phyloP scores from a whole-genome alignment of 768 basidiomycete genomes.

The Multifurca ochricompacta region DNA sequence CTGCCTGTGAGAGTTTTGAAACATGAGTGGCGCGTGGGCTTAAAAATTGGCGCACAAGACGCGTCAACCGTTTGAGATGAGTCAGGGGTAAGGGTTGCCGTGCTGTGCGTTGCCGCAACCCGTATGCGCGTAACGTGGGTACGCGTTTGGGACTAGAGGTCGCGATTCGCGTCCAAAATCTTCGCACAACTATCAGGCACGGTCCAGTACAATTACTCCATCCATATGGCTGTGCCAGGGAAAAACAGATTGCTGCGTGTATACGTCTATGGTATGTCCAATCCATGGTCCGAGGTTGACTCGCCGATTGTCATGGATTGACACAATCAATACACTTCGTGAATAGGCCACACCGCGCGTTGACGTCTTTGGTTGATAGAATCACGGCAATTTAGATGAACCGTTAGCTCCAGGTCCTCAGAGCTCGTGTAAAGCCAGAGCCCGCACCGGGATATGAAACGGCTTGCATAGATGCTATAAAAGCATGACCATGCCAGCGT shows the following conservation, averaged over 20 bases:
- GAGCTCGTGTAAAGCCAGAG: background rate
- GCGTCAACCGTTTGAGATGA: background rate
- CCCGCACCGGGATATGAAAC: slow-evolving; percentile 10
- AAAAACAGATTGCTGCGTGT: slow-evolving; percentile 7
- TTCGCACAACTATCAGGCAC: slow-evolving; percentile 3
- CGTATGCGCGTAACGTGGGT: slow-evolving; percentile 1
- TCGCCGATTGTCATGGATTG: slow-evolving; percentile 6
- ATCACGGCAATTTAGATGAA: slow-evolving; percentile 13
- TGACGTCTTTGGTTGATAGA: slow-evolving; percentile 9
- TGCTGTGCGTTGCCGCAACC: background rate
- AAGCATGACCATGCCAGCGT: background rate
- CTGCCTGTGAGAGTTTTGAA: background rate
- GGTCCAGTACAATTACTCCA: background rate
- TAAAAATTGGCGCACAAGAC: background rate
- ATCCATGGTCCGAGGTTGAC: slow-evolving; percentile 6
- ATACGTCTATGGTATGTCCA: background rate
- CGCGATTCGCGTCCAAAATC: slow-evolving; percentile 10
- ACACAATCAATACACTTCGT: slow-evolving; percentile 14
- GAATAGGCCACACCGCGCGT: background rate
- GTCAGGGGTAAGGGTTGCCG: slow-evolving; percentile 2
- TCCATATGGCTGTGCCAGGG: background rate
- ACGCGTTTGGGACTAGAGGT: slow-evolving; percentile 3
- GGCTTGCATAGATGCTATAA: slow-evolving; percentile 5
- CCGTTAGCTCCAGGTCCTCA: slow-evolving; percentile 1
- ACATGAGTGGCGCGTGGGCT: background rate